Evolutionary conservation across 1,284 basidiomycete genomes (phyloP).

Genomic region (Ganoderma boninense): DNA sequence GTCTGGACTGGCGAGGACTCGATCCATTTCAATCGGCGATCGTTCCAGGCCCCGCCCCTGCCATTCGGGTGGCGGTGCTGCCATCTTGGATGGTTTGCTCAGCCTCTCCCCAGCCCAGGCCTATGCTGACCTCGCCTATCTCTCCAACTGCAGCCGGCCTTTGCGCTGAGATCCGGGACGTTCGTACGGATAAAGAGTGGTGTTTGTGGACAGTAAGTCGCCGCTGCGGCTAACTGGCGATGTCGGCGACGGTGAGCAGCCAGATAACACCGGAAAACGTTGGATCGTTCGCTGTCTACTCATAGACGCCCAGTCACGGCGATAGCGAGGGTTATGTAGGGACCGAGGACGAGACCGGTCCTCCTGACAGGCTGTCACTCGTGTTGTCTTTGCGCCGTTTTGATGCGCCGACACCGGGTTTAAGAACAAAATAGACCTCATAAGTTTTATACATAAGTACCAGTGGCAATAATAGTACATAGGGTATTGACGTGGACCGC

Average conservation of each 20-base stretch:
- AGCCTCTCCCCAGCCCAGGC: too few relatives aligned
- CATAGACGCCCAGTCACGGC: background rate
- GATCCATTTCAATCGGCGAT: slow-evolving; percentile 1
- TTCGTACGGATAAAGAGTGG: too few relatives aligned
- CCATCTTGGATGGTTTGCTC: slow-evolving; percentile 3
- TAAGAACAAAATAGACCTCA: background rate
- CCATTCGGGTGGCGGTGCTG: slow-evolving; percentile 22
- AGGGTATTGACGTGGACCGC: background rate
- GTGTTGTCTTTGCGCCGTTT: too few relatives aligned
- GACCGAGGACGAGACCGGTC: background rate
- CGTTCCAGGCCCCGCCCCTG: slow-evolving; percentile 10
- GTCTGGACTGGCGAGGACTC: background rate
- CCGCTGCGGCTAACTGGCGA: background rate
- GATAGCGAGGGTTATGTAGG: too few relatives aligned
- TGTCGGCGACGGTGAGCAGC: background rate
- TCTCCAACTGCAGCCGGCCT: too few relatives aligned
- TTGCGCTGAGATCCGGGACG: too few relatives aligned
- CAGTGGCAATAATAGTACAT: background rate
- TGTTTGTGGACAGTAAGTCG: background rate
- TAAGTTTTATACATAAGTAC: background rate
- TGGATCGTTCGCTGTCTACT: background rate
- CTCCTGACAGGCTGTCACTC: background rate
- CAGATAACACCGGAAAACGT: background rate
- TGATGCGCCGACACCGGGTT: too few relatives aligned
- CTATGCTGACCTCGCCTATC: too few relatives aligned